phyloP scores from a whole-genome alignment of 2,329 filamentous ascomycete genomes.

The Alternaria angustiovoidea region DNA sequence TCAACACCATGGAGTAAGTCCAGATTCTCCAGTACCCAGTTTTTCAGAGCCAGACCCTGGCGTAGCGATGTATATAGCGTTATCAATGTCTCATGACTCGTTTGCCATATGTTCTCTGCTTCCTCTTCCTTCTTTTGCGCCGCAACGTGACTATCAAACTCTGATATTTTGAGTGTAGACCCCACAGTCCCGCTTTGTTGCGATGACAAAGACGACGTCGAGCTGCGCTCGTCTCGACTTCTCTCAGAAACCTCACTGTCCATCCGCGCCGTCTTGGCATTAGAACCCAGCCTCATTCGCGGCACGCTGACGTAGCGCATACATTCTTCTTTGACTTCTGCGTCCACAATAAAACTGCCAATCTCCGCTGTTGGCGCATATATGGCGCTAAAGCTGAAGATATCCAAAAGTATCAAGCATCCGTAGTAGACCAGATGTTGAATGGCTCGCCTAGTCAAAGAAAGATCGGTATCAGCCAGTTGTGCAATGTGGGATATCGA shows the following conservation, averaged over 20 bases:
- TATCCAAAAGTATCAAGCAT: constrained; percentile 86
- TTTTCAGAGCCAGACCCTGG: constrained; percentile 82
- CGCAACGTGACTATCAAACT: constrained; percentile 18
- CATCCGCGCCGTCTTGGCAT: constrained; percentile 21
- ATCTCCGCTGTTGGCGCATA: constrained; percentile 86
- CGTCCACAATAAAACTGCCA: constrained; percentile 78
- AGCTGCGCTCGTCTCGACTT: constrained; percentile 30
- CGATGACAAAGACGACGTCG: constrained; percentile 35
- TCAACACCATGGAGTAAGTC: constrained; percentile 80
- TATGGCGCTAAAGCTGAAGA: constrained; percentile 92
- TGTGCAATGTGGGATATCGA: constrained; percentile 87
- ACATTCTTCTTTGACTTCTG: constrained; percentile 84
- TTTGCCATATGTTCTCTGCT: constrained; percentile 24
- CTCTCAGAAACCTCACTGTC: constrained; percentile 28
- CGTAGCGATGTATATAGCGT: constrained; percentile 86
- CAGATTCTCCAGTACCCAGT: constrained; percentile 82
- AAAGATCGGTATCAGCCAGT: constrained; percentile 84
- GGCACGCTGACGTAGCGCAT: constrained; percentile 74
- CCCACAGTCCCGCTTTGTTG: constrained; percentile 24
- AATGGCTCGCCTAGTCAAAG: constrained; percentile 84
- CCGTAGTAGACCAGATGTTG: constrained; percentile 93
- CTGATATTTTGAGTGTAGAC: constrained; percentile 24
- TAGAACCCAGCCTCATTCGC: constrained; percentile 38
- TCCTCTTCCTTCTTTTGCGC: constrained; percentile 16
- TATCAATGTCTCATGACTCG: constrained; percentile 63